phyloP scores from a whole-genome alignment of 805 yeast genomes.

The Saccharomycopsis oosterbeekiorum region DNA sequence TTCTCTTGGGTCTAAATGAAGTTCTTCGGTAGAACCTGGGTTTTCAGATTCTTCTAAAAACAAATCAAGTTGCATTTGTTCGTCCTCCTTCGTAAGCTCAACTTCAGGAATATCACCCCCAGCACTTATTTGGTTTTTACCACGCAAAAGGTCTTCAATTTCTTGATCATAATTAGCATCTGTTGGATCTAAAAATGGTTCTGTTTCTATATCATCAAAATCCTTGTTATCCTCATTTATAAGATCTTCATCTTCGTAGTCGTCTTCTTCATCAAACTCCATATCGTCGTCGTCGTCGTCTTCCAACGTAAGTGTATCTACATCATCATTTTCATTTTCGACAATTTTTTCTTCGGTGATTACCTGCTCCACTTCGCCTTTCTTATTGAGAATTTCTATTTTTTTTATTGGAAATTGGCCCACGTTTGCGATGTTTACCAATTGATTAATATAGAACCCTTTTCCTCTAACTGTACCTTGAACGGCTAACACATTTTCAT shows the following conservation, averaged over 20 bases:
- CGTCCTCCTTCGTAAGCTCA: slow-evolving; percentile 74
- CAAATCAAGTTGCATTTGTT: slow-evolving; percentile 60
- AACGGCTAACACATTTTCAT: slow-evolving; percentile 39
- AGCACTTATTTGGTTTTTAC: slow-evolving; percentile 30
- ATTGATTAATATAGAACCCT: slow-evolving; percentile 68
- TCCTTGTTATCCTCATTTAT: slow-evolving; percentile 25
- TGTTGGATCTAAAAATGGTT: slow-evolving; percentile 33
- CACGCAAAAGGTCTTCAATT: slow-evolving; percentile 36
- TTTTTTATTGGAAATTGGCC: slow-evolving; percentile 79
- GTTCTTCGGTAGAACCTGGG: slow-evolving; percentile 85
- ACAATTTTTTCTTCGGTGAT: slow-evolving; percentile 25
- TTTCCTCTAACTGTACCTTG: slow-evolving; percentile 83
- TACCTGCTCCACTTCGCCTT: slow-evolving; percentile 24
- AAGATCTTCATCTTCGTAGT: slow-evolving; percentile 21
- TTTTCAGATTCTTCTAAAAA: slow-evolving; percentile 51
- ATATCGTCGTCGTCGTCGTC: slow-evolving; percentile 27
- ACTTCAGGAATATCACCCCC: slow-evolving; percentile 36
- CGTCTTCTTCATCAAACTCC: slow-evolving; percentile 20
- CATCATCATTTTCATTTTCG: slow-evolving; percentile 19
- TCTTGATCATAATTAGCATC: slow-evolving; percentile 32
- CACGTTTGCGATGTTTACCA: slow-evolving; percentile 77
- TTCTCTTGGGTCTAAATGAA: slow-evolving; percentile 70
- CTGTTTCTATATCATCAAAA: slow-evolving; percentile 37
- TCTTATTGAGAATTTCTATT: slow-evolving; percentile 40
- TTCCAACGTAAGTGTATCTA: slow-evolving; percentile 7